Base-by-base conservation (phyloP, 495 filamentous ascomycete species). In the Pyrenula aspistea region DNA sequence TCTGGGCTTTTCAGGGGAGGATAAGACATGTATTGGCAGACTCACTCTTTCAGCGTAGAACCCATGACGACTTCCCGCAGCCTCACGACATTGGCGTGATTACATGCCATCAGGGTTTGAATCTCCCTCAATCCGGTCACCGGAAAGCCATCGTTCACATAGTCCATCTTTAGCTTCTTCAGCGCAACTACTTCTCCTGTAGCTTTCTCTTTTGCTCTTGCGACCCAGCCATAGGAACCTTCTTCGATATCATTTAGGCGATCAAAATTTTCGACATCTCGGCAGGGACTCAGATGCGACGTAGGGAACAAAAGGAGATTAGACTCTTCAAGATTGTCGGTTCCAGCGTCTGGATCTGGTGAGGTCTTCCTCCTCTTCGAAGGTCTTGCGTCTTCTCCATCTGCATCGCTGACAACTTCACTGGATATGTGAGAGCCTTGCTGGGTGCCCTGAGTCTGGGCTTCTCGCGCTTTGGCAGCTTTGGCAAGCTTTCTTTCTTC, bases 231-330 rank as follows among this genome's bases (percentile, higher is more conserved):
- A 71, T 97, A 98, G 1, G 89, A 87, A 54, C 93, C 93, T 69
- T 98, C 93, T 67, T 97, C 93, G 63, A 98, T 98, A 69, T 93
- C 87, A 64, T 98, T 98, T 59, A 98, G 73, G 58, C 84, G 84
- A 67, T 95, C 88, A 68, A 91, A 97, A 66, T 91, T 86, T 67
- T 92, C 86, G 52, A 95, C 85, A 73, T 88, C 85, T 60, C 89
- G 78, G 64, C 86, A 88, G 49, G 81, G 82, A 36, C 81, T 80
- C 80, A 91, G 94, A 67, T 76, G 72, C 21, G 77, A 77, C 51
- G 76, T 71, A 22, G 84, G 78, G 67, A 92, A 93, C 19, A 87
- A 81, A 22, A 96, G 70, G 12, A 94, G 76, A 54, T 76, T 42
- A 42, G 31, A 42, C 31, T 42, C 31, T 42, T 42, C 31, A 15